Evolutionary conservation across 108 stramenopile species (phyloP).

Genomic region (Nitzschia sp.): DNA sequence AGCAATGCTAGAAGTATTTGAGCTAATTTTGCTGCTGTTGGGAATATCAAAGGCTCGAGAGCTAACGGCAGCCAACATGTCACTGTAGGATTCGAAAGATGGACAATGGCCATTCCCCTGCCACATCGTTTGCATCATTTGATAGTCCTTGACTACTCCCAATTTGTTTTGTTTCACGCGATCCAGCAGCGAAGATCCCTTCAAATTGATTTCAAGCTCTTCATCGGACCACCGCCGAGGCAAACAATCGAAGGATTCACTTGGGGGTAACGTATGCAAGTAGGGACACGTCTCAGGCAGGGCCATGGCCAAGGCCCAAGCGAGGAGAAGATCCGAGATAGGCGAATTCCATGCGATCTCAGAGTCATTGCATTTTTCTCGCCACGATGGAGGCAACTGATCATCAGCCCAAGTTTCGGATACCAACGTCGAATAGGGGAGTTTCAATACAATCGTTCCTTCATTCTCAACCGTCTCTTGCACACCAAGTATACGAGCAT

Average conservation of each 20-base stretch:
- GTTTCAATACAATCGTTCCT: background rate
- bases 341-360: background rate
- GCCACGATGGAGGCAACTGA: background rate
- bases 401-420: background rate
- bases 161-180: slow-evolving; percentile 35
- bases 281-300: slow-evolving; percentile 1
- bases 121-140: slow-evolving; percentile 28
- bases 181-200: slow-evolving; percentile 53
- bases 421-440: slow-evolving; percentile 9
- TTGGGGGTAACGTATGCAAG: slow-evolving; percentile 33
- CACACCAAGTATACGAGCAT: background rate
- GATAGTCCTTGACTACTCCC: slow-evolving; percentile 48
- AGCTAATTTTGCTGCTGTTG: too few species aligned
- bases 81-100: slow-evolving; percentile 52
- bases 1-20: slow-evolving; percentile 33
- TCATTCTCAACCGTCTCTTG: background rate
- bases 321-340: slow-evolving; percentile 1
- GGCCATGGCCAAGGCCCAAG: slow-evolving; percentile 12
- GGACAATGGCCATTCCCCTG: slow-evolving; percentile 35
- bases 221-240: slow-evolving; percentile 62
- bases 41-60: slow-evolving; percentile 64
- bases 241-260: slow-evolving; percentile 23
- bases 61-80: slow-evolving; percentile 62
- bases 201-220: slow-evolving; percentile 34
- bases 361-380: background rate